Evolutionary conservation across 2,329 filamentous ascomycete genomes (phyloP), one percentile per base, ranked within the genome.

Genomic region (Pseudogymnoascus sp.): DNA sequence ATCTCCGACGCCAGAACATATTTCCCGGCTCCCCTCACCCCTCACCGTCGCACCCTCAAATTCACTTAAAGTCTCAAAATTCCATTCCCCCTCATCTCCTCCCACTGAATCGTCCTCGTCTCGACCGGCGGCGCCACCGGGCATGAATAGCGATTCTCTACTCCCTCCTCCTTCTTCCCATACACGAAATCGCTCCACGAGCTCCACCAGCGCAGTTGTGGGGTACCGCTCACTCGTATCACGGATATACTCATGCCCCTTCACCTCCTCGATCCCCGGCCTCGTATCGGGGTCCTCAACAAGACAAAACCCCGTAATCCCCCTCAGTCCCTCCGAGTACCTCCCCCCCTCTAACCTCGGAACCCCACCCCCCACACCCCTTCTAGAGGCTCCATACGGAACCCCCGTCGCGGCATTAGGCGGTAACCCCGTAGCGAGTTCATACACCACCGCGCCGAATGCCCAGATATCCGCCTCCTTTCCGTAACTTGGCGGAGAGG

Each of bases 391-490:
- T 47, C 79, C 77, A 33, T 68, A 73, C 8, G 29, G 21, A 66
- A 78, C 77, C 63, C 78, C 82, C 50, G 83, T 78, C 44, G 78
- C 77, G 41, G 83, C 84, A 66, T 89, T 88, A 0, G 90, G 90
- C 2, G 89, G 89, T 17, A 86, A 76, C 1, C 90, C 90, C 3
- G 87, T 90, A 0, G 90, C 89, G 72, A 93, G 89, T 73, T 94
- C 90, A 68, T 84, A 91, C 1, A 91, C 79, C 72, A 92, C 88
- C 64, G 89, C 88, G 1, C 90, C 90, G 70, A 90, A 92, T 2
- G 90, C 89, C 90, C 90, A 94, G 59, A 92, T 91, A 68, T 94
- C 90, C 40, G 88, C 84, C 68, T 88, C 86, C 8, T 84, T 87
- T 62, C 86, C 86, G 70, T 89, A 88, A 5, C 84, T 84, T 9